Base-by-base conservation (phyloP, 2,329 filamentous ascomycete genomes). In the Corynespora cassiicola region DNA sequence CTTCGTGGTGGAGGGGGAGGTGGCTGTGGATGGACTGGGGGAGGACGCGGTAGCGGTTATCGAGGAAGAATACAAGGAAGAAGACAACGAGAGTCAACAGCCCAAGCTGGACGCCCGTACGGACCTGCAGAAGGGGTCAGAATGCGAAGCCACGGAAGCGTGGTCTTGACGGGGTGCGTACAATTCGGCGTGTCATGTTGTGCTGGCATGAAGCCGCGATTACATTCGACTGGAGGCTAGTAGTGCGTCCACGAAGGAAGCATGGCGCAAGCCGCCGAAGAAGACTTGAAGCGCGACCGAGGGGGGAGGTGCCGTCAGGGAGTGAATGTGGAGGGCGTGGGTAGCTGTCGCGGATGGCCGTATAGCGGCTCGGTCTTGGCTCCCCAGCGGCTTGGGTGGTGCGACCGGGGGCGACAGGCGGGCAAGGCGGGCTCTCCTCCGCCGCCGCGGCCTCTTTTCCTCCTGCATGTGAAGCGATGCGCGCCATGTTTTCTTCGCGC, bases 21-120 rank as follows among this genome's bases (percentile, higher is more conserved):
- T 92, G 88, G 66, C 84, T 87, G 75, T 96, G 91, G 54, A 96
- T 86, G 44, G 86, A 82, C 58, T 85, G 84, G 26, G 91, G 91
- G 22, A 96, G 82, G 43, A 96, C 87, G 54, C 88, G 82, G 74
- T 94, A 95, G 65, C 87, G 88, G 62, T 85, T 88, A 72, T 96
- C 91, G 74, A 96, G 84, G 67, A 95, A 79, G 68, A 92, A 84
- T 58, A 92, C 71, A 56, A 91, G 63, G 53, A 92, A 75, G 53
- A 86, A 81, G 54, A 71, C 58, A 60, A 90, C 74, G 52, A 80
- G 65, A 39, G 81, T 76, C 40, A 90, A 76, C 40, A 82, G 75
- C 50, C 79, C 75, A 62, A 94, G 82, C 78, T 96, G 89, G 64
- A 87, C 76, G 61, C 86, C 81, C 50, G 90, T 90, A 50, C 75